Percentiles rank a stretch among this genome's conserved stretches.
Conservation (phyloP, 176 grass and related monocot species). For the Rhynchospora pubera region DNA sequence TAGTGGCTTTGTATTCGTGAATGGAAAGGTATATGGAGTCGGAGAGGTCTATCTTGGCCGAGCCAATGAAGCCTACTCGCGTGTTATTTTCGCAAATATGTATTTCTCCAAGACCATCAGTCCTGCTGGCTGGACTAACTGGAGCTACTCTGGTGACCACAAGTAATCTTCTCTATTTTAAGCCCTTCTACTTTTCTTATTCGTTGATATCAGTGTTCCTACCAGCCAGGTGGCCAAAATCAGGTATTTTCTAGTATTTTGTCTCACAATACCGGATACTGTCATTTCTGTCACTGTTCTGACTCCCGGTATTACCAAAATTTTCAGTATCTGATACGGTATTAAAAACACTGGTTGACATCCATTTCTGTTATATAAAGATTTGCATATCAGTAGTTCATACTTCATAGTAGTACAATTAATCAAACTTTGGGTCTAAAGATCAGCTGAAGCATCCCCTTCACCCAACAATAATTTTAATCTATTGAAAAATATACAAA, state of each 20-base stretch:
- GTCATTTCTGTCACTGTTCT: no score
- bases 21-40: constrained; percentile 74
- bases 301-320: no score
- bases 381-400: background rate
- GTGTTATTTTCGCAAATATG: constrained; percentile 52
- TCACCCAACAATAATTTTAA: background rate
- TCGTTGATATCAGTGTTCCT: background rate
- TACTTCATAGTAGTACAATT: background rate
- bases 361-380: background rate
- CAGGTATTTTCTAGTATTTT: no score
- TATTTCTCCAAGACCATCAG: constrained; percentile 72
- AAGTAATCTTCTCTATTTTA: background rate
- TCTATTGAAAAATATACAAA: background rate
- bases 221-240: no score
- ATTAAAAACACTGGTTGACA: background rate
- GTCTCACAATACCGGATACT: no score
- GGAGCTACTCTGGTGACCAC: constrained; percentile 36
- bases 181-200: background rate
- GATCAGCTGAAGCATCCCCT: background rate
- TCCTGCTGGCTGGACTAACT: constrained; percentile 40
- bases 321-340: no score
- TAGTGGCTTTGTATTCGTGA: constrained; percentile 74
- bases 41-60: constrained; percentile 64
- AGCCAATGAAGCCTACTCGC: constrained; percentile 42
- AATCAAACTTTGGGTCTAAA: background rate